phyloP scores from a whole-genome alignment of 2,329 filamentous ascomycete species.

The Colletotrichum nymphaeae region DNA sequence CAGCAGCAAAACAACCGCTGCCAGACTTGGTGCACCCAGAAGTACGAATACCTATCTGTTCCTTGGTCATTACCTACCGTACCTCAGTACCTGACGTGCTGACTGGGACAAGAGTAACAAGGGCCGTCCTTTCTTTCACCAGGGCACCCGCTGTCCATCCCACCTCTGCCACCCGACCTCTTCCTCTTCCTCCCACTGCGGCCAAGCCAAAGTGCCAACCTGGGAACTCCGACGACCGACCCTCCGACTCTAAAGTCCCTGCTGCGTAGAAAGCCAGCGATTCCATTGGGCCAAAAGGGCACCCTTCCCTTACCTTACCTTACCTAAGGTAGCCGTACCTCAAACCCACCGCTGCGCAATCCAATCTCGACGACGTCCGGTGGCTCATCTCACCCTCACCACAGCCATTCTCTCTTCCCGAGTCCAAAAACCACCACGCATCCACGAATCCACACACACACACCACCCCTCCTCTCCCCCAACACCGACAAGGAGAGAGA shows the following conservation, averaged over 20 bases:
- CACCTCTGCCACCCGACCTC: not conserved
- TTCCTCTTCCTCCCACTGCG: not conserved
- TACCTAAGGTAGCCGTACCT: slow-evolving; percentile 17
- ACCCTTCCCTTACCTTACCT: slow-evolving; percentile 9
- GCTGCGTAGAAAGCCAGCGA: not conserved
- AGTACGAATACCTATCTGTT: too few relatives aligned
- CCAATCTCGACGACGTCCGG: slow-evolving; percentile 29
- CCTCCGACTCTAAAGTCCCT: not conserved
- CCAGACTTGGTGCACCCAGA: not conserved
- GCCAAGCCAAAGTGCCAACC: not conserved
- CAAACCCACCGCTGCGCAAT: slow-evolving; percentile 25
- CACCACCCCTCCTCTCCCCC: not conserved
- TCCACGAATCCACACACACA: too few relatives aligned
- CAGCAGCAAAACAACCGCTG: not conserved
- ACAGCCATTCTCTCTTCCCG: not conserved
- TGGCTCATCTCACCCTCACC: slow-evolving; percentile 6
- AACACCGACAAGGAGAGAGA: not conserved
- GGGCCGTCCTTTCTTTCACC: not conserved
- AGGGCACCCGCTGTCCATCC: not conserved
- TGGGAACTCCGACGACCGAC: not conserved
- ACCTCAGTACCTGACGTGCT: too few relatives aligned
- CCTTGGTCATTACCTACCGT: too few relatives aligned
- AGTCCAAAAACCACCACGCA: not conserved
- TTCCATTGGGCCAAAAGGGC: not conserved
- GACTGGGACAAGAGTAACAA: too few relatives aligned